Evolutionary conservation across 306 rosid species (phyloP).

Genomic region (Dryas octopetala): DNA sequence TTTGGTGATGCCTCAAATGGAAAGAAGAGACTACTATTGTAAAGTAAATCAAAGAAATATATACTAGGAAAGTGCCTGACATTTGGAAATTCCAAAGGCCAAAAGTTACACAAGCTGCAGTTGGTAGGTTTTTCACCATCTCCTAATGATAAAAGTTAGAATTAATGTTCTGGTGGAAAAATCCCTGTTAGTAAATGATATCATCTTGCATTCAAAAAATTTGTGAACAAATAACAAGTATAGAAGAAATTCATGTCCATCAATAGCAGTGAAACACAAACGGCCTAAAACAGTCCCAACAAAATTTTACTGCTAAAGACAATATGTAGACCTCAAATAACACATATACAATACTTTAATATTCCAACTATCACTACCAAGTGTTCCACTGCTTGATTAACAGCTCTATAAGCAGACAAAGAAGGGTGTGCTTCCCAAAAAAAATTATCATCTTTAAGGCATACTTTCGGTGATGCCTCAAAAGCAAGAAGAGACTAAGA

Average conservation of each 20-base stretch:
- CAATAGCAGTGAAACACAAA: not conserved
- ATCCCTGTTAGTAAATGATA: not conserved
- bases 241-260: not conserved
- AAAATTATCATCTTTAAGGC: not conserved
- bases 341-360: not conserved
- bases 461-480: not conserved
- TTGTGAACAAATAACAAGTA: not conserved
- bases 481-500: no score
- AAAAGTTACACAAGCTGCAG: not conserved
- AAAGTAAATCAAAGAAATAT: not conserved
- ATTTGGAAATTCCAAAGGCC: not conserved
- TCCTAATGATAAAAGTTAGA: not conserved
- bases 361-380: not conserved
- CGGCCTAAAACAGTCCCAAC: not conserved
- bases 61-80: not conserved
- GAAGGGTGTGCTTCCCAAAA: not conserved
- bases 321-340: not conserved
- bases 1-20: not conserved
- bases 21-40: not conserved
- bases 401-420: not conserved
- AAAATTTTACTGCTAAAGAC: not conserved
- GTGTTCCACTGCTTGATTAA: not conserved
- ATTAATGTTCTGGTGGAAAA: not conserved
- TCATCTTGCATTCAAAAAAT: not conserved
- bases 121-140: not conserved